phyloP scores from a whole-genome alignment of 805 yeast genomes.

The Crinitomyces ghanaensis region DNA sequence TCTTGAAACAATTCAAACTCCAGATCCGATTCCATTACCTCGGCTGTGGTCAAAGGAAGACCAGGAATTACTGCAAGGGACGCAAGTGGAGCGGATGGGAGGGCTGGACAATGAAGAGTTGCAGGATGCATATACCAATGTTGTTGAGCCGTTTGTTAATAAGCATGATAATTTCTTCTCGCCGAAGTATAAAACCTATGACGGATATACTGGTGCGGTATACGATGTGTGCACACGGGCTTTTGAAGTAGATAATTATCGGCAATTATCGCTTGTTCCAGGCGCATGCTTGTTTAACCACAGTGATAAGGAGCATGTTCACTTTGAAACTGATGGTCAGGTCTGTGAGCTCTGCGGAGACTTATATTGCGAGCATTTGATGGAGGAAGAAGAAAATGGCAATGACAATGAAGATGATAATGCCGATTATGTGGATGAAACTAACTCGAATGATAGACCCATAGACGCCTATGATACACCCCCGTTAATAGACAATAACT shows the following conservation, averaged over 20 bases:
- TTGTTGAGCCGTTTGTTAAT: constrained; percentile 23
- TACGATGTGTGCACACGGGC: constrained; percentile 63
- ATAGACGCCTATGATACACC: no score
- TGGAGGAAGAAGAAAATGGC: constrained; percentile 6
- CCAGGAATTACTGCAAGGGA: constrained; percentile 35
- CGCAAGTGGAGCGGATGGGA: constrained; percentile 52
- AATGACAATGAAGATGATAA: constrained; percentile 13
- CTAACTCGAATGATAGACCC: no score
- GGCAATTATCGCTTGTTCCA: constrained; percentile 71
- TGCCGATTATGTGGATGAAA: constrained; percentile 10
- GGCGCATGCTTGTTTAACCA: constrained; percentile 89
- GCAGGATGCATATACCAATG: constrained; percentile 28
- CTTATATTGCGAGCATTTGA: constrained; percentile 32
- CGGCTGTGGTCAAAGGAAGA: constrained; percentile 52
- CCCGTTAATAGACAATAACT: constrained; percentile 15
- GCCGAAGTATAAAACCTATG: constrained; percentile 10
- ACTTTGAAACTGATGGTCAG: constrained; percentile 46
- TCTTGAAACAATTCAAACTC: constrained; percentile 24
- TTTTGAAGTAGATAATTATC: constrained; percentile 67
- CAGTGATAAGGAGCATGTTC: constrained; percentile 47
- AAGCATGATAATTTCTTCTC: constrained; percentile 12
- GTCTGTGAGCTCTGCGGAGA: constrained; percentile 44
- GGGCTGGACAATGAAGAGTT: constrained; percentile 42
- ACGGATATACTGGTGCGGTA: constrained; percentile 38
- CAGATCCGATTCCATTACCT: constrained; percentile 35